A percentile compares a stretch with the other conserved stretches of the same genome.
Conservation (phyloP, 2,329 filamentous ascomycete genomes). For the Sporothrix dimorphospora region DNA sequence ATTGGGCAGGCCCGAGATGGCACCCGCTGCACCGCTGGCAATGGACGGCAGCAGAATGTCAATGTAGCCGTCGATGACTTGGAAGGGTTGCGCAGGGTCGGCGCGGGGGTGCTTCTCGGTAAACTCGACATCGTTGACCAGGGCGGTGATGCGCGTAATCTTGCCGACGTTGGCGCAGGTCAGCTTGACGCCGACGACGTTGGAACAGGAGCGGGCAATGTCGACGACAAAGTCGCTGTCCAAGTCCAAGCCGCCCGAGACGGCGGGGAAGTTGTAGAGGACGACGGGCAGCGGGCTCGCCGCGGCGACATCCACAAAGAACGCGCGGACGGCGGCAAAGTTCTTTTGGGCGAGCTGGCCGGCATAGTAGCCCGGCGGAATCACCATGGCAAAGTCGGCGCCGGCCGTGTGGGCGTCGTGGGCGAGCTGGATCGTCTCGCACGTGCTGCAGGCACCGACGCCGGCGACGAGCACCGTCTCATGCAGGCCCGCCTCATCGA, state of each 20-base stretch:
- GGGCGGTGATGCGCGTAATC: slow-evolving; percentile 34
- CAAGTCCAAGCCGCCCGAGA: slow-evolving; percentile 35
- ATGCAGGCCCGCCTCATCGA: slow-evolving; percentile 35
- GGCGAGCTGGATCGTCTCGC: slow-evolving; percentile 42
- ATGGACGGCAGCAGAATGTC: slow-evolving; percentile 39
- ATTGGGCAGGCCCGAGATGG: slow-evolving; percentile 31
- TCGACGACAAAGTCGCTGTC: slow-evolving; percentile 35
- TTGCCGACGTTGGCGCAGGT: slow-evolving; percentile 35
- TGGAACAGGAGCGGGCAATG: slow-evolving; percentile 33
- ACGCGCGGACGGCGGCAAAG: slow-evolving; percentile 32
- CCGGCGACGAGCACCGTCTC: slow-evolving; percentile 51
- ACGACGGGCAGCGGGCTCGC: slow-evolving; percentile 35
- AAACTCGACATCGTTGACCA: slow-evolving; percentile 26
- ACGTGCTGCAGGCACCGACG: slow-evolving; percentile 45
- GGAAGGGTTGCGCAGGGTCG: slow-evolving; percentile 27
- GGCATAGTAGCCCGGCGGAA: slow-evolving; percentile 47
- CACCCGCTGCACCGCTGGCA: slow-evolving; percentile 32
- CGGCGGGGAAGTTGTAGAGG: slow-evolving; percentile 37
- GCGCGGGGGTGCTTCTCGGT: slow-evolving; percentile 18
- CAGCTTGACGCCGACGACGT: slow-evolving; percentile 37
- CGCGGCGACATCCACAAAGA: slow-evolving; percentile 35
- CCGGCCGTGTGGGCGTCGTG: slow-evolving; percentile 45
- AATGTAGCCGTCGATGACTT: slow-evolving; percentile 38
- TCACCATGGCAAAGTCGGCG: slow-evolving; percentile 44
- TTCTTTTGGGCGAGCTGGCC: slow-evolving; percentile 40